A percentile compares a stretch with the other conserved stretches of the same genome.
Conservation (phyloP, 306 rosid genomes). For the Acacia acuminata region DNA sequence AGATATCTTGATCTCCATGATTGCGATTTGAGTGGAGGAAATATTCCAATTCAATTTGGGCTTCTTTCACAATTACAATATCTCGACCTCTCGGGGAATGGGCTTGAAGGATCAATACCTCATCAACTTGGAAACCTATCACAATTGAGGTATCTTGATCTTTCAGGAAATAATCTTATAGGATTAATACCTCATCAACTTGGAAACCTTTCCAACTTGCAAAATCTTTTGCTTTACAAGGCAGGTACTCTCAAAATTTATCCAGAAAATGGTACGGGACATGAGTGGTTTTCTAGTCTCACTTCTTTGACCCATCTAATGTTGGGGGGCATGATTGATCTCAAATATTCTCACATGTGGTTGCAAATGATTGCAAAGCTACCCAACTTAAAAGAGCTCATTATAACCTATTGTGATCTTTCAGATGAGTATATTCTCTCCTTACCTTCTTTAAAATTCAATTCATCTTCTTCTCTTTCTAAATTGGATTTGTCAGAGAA, state of each 20-base stretch:
- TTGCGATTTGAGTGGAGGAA: background rate
- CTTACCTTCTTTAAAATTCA: background rate
- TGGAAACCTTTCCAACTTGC: background rate
- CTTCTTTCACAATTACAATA: background rate
- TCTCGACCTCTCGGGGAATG: background rate
- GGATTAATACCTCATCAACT: background rate
- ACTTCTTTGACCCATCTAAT: background rate
- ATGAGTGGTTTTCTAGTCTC: background rate
- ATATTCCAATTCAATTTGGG: background rate
- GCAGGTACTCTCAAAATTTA: background rate
- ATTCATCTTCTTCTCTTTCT: too few relatives aligned
- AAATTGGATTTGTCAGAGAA: background rate
- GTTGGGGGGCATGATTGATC: fast-evolving
- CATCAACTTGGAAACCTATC: background rate
- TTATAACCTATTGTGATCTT: background rate
- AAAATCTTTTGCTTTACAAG: background rate
- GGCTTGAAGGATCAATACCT: background rate
- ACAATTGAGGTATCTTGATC: background rate
- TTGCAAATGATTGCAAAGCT: background rate
- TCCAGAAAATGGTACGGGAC: background rate
- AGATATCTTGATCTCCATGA: background rate
- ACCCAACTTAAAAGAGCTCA: background rate
- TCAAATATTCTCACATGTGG: background rate
- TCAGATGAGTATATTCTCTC: background rate
- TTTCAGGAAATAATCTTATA: fast-evolving